Evolutionary conservation across 2,329 filamentous ascomycete species (phyloP).

Genomic region (Nemania serpens): DNA sequence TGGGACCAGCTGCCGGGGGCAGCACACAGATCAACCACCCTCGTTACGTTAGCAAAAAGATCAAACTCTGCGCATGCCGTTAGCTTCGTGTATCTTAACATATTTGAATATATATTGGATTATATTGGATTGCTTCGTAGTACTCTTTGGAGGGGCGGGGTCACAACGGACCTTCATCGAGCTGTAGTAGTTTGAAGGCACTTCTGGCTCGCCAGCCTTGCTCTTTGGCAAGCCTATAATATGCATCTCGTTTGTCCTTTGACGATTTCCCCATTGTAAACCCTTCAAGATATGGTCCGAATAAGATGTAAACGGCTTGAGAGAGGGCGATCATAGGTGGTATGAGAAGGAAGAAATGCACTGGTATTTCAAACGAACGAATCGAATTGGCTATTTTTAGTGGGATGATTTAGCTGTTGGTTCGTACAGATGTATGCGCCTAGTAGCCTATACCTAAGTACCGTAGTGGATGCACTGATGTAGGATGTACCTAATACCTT

Average conservation of each 20-base stretch:
- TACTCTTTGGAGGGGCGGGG: background rate
- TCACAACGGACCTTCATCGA: conserved; percentile 69
- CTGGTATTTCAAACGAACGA: conserved; percentile 18
- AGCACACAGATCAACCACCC: conserved; percentile 94
- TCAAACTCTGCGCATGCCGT: conserved; percentile 72
- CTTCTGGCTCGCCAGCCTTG: conserved; percentile 97
- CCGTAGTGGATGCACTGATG: too few species aligned
- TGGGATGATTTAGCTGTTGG: conserved; percentile 41
- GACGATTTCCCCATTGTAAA: conserved; percentile 90
- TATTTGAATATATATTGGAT: background rate
- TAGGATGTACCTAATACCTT: too few species aligned
- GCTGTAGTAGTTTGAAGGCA: conserved; percentile 94
- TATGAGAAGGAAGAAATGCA: background rate
- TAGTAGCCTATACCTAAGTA: too few species aligned
- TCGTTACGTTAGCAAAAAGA: conserved; percentile 84
- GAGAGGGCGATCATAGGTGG: too few species aligned
- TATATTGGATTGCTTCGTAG: background rate
- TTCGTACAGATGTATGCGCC: background rate
- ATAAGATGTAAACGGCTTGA: background rate
- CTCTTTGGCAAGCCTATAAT: conserved; percentile 97
- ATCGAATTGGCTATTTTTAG: conserved; percentile 22
- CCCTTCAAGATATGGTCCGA: background rate
- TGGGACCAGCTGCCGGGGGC: conserved; percentile 98
- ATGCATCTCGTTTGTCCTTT: conserved; percentile 97
- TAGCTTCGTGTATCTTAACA: conserved; percentile 10